phyloP scores from a whole-genome alignment of 1,284 basidiomycete genomes.

The Blastosporella zonata region DNA sequence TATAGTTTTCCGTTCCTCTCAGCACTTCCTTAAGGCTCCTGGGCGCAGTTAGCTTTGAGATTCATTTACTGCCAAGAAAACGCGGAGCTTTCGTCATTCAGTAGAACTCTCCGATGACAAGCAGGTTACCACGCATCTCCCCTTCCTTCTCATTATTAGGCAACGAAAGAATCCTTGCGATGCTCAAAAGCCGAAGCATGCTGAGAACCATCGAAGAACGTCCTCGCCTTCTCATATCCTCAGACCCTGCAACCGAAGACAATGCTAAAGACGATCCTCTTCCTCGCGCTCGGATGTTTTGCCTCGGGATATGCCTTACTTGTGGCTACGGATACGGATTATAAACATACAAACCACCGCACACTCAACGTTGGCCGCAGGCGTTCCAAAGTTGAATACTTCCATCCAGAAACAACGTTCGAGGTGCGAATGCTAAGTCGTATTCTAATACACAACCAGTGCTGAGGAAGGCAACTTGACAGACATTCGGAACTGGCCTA shows the following conservation, averaged over 20 bases:
- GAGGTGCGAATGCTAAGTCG: slow-evolving; percentile 28
- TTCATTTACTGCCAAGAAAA: neutral
- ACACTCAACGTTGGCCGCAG: slow-evolving; percentile 8
- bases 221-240: neutral
- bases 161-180: neutral
- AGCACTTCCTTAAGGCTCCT: no score
- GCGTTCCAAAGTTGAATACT: slow-evolving; percentile 30
- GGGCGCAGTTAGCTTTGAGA: no score
- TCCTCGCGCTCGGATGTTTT: slow-evolving; percentile 21
- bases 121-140: neutral
- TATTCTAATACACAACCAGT: neutral
- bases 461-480: neutral
- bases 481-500: slow-evolving; percentile 16
- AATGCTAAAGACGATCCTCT: slow-evolving; percentile 20
- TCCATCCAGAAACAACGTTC: slow-evolving; percentile 41
- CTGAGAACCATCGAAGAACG: neutral
- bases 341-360: slow-evolving; percentile 14
- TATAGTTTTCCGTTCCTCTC: no score
- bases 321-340: neutral
- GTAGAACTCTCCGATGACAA: neutral
- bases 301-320: neutral
- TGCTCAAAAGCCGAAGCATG: neutral
- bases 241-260: neutral
- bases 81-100: neutral
- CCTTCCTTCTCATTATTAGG: neutral